Evolutionary conservation across 192 early-diverging fungal genomes (phyloP), one percentile per base, ranked within the genome.

Genomic region (Dissophora ornata): DNA sequence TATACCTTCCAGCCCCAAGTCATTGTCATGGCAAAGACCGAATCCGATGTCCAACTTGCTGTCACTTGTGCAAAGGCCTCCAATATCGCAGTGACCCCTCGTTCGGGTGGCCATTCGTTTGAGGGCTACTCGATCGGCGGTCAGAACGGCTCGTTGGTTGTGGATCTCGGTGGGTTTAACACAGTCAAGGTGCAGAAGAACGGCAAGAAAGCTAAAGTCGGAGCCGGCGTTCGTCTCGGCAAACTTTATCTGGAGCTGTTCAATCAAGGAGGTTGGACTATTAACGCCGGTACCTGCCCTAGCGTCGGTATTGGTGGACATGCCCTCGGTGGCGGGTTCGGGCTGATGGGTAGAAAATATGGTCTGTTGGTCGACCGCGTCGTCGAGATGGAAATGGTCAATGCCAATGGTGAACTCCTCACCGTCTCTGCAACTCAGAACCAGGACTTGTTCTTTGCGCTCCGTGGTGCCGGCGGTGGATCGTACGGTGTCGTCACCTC

Each of bases 381-480:
- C 34, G 19, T 82, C 28, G 46, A 77, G 13, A 73, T 84, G 21
- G 24, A 66, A n/a, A 53, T 90, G 22, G 87, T 85, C 22, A 61
- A 84, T 36, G 69, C 81, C 34, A 40, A 80, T 22, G 87, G 87
- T 8, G 53, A 83, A 15, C n/a, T 90, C 5, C 41, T 84, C n/a
- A 71, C 50, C 18, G 82, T 70, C 25, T 78, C 60, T 45, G 58
- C 56, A 6, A 54, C 50, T 3, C 5, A 73, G 24, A 77, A 90
- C 58, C 22, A 57, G 6, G 90, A 91, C 67, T 59, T 92, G 18
- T 91, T 88, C 53, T 91, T 78, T 71, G 87, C 88, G 0, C 49
- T 90, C 3, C 69, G 87, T 38, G 89, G 88, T n/a, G 90, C 84
- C 12, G 88, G 89, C 7, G 83, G 81, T 40, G 77, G 80, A n/a